Evolutionary conservation across 306 rosid genomes (phyloP).

Genomic region (Trichosanthes cucumerina): DNA sequence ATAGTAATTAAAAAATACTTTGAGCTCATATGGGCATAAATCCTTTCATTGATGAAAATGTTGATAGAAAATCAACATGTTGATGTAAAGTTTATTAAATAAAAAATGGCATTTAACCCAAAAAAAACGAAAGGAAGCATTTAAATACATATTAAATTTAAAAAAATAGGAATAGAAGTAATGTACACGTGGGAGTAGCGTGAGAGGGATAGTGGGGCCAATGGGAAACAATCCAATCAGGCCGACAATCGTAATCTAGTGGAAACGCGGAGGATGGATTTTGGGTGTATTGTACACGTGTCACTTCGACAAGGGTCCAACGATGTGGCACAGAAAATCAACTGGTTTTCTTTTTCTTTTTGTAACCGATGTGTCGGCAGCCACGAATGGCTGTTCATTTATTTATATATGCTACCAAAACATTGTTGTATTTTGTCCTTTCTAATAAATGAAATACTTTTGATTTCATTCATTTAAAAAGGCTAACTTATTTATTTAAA

Average conservation of each 20-base stretch:
- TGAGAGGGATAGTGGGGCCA: neutral
- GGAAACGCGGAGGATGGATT: neutral
- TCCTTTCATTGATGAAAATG: too few relatives aligned
- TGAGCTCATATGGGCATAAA: too few relatives aligned
- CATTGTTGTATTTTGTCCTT: neutral
- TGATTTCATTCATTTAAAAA: neutral
- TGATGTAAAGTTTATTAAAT: too few relatives aligned
- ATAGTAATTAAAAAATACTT: too few relatives aligned
- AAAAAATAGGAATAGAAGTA: too few relatives aligned
- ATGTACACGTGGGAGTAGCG: neutral
- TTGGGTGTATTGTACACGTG: neutral
- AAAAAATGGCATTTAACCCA: too few relatives aligned
- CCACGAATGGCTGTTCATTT: neutral
- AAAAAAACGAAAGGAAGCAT: neutral
- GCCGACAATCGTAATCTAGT: neutral
- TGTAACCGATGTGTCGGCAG: neutral
- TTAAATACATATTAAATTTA: too few relatives aligned
- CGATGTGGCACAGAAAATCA: neutral
- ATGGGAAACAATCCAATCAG: neutral
- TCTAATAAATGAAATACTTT: neutral
- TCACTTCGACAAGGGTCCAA: neutral
- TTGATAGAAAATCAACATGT: too few relatives aligned
- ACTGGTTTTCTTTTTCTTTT: neutral
- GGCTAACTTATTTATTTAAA: too few relatives aligned
- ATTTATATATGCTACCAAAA: neutral